Evolutionary conservation across 495 filamentous ascomycete genomes (phyloP), one percentile per base, ranked within the genome.

Genomic region (Friedmanniomyces simplex): DNA sequence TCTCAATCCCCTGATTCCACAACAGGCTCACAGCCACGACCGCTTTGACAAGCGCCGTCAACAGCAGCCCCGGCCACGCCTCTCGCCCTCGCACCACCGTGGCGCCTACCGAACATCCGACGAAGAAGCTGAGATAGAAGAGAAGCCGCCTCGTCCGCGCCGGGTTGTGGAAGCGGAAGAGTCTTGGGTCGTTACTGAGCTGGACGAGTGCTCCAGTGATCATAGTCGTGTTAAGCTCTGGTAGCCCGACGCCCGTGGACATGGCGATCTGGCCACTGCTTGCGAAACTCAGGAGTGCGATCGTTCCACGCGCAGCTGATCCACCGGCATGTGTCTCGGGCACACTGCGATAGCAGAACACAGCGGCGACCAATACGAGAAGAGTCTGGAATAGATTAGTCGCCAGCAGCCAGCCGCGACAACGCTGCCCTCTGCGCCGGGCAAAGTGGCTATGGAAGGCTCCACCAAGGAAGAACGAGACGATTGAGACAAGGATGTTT

Each of bases 191-290:
- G 18, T 13, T 11, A 12, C 20, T 28, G 14, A 55, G 41, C 34
- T 11, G 20, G 4, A 55, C 41, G 24, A 43, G 12, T 5, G 52
- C 22, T 13, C 36, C 20, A 24, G 52, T 55, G 36, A 55, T 18
- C 52, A 55, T 55, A 2, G 36, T 46, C 6, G 52, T 55, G 21
- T 42, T 55, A 6, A 55, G 8, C 52, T 55, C 37, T 7, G 52
- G 36, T 11, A 55, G 2, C n/a, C 28, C 28, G 20, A 55, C 41
- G 14, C 36, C 18, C 1, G 20, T 10, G 2, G 52, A 36, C 41
- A 43, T 25, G 11, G 36, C 52, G 8, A 55, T 20, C 41, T 55
- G 52, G 4, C 36, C 52, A 21, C 52, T 32, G 8, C 36, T 13
- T 7, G 50, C 26, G 34, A 52, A 52, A 16, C 20, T 28, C 28